Conservation (phyloP, 192 early-diverging fungal genomes). For the Lobosporangium transversale region DNA sequence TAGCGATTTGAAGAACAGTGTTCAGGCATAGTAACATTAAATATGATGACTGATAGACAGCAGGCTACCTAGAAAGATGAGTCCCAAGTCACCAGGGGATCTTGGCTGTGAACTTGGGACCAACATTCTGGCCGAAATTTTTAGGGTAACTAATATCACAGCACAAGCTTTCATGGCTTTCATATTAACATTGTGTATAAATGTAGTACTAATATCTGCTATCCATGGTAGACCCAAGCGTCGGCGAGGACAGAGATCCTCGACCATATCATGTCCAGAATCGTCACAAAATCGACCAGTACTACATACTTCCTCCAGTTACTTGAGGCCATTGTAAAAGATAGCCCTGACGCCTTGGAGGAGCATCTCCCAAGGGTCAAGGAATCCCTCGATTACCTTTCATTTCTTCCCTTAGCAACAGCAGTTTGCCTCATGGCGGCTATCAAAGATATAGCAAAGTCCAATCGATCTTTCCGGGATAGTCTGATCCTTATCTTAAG, state of each 20-base stretch:
- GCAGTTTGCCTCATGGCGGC: slow-evolving; percentile 66
- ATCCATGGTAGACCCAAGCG: slow-evolving; percentile 57
- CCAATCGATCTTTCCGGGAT: slow-evolving; percentile 65
- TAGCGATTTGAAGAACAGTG: no score
- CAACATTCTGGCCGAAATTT: slow-evolving; percentile 57
- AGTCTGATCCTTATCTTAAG: slow-evolving; percentile 74
- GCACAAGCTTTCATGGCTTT: background rate
- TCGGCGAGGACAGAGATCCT: slow-evolving; percentile 77
- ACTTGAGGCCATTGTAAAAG: slow-evolving; percentile 57
- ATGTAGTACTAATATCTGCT: no score
- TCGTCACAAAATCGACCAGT: slow-evolving; percentile 61
- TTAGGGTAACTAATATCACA: slow-evolving; percentile 54
- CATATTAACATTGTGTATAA: background rate
- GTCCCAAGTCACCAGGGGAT: slow-evolving; percentile 51
- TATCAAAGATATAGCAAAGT: slow-evolving; percentile 62
- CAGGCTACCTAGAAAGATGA: slow-evolving; percentile 9
- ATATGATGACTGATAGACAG: no score
- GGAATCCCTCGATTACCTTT: slow-evolving; percentile 72
- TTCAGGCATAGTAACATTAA: no score
- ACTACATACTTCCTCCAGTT: slow-evolving; percentile 57
- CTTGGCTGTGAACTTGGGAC: slow-evolving; percentile 53
- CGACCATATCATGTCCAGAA: slow-evolving; percentile 69
- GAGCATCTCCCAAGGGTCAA: slow-evolving; percentile 61
- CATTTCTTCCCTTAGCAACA: slow-evolving; percentile 61
- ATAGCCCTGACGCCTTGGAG: slow-evolving; percentile 49